Conservation (phyloP, 2,329 filamentous ascomycete species). For the Westerdykella aurantiaca region DNA sequence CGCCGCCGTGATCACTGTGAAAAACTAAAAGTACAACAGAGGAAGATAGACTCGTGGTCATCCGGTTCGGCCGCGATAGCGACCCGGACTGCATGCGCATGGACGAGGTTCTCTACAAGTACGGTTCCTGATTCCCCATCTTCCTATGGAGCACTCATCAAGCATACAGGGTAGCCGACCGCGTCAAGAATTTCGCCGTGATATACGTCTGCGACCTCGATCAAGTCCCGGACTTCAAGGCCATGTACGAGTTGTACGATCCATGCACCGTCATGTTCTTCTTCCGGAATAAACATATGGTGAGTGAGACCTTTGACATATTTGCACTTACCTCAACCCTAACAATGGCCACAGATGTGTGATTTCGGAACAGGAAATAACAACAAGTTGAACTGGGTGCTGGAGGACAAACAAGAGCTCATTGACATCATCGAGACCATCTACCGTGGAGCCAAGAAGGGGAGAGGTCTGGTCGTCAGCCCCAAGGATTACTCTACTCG, state of each 20-base stretch:
- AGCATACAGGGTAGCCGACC: slow-evolving; percentile 65
- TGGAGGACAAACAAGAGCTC: slow-evolving; percentile 96
- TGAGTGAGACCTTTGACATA: slow-evolving; percentile 77
- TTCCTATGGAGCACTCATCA: slow-evolving; percentile 42
- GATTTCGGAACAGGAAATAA: slow-evolving; percentile 77
- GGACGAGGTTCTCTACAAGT: slow-evolving; percentile 87
- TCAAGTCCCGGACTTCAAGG: slow-evolving; percentile 61
- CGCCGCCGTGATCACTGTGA: not conserved
- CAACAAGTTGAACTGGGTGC: slow-evolving; percentile 94
- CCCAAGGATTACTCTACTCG: slow-evolving; percentile 76
- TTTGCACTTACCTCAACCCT: not conserved
- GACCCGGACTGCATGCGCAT: slow-evolving; percentile 76
- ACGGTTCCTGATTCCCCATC: slow-evolving; percentile 60
- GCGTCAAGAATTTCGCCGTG: slow-evolving; percentile 83
- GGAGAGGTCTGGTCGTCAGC: slow-evolving; percentile 89
- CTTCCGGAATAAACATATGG: slow-evolving; percentile 98
- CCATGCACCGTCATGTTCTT: slow-evolving; percentile 96
- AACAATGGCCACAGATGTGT: not conserved
- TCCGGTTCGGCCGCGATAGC: slow-evolving; percentile 84
- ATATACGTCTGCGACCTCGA: slow-evolving; percentile 89
- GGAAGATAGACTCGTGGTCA: slow-evolving; percentile 87
- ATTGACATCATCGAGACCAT: slow-evolving; percentile 99
- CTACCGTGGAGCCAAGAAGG: slow-evolving; percentile 97
- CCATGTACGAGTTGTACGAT: slow-evolving; percentile 91
- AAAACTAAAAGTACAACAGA: slow-evolving; percentile 43